These are phyloP conservation scores for Pseudonitzschia multiseries DNA, from an alignment of 108 stramenopile genomes.

Conservation along the genomic window DNA sequence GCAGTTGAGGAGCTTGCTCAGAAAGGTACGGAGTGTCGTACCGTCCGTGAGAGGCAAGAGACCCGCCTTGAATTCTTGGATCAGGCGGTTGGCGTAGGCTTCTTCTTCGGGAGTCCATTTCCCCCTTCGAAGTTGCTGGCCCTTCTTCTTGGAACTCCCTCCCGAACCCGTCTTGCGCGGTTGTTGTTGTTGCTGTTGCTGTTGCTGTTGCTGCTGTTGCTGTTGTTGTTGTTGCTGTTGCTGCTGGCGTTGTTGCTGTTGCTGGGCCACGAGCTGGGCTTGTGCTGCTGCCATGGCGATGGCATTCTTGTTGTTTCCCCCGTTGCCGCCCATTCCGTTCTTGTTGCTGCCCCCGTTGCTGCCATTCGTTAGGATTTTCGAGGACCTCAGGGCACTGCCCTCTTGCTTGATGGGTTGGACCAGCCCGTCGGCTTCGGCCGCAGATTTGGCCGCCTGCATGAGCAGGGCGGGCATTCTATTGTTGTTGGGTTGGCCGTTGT, in stretches of 20 bases:
- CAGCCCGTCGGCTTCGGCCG: slow-evolving; percentile 70
- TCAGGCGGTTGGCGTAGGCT: slow-evolving; percentile 90
- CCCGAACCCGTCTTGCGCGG: slow-evolving; percentile 5
- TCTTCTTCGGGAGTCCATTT: slow-evolving; percentile 98
- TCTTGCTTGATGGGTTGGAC: slow-evolving; percentile 8
- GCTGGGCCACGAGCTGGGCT: slow-evolving; percentile 16
- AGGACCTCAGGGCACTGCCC: not conserved
- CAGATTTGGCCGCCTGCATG: slow-evolving; percentile 66
- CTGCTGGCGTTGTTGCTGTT: too few relatives aligned
- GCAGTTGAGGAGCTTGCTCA: slow-evolving; percentile 93
- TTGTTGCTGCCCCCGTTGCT: not conserved
- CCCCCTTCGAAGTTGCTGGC: slow-evolving; percentile 26
- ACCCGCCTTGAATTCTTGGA: slow-evolving; percentile 93
- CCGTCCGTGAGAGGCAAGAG: slow-evolving; percentile 92
- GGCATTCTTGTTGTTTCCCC: slow-evolving; percentile 1
- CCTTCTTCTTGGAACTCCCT: slow-evolving; percentile 29
- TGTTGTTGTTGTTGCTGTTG: too few relatives aligned
- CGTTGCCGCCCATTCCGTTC: not conserved
- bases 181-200: slow-evolving; percentile 18
- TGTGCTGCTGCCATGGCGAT: slow-evolving; percentile 9
- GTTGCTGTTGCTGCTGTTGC: slow-evolving; percentile 13
- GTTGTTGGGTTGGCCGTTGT: too few relatives aligned
- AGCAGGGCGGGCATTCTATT: slow-evolving; percentile 60
- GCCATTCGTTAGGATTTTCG: not conserved
- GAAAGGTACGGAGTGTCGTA: slow-evolving; percentile 93